These are phyloP conservation scores for Colletotrichum musae DNA, from an alignment of 2,329 filamentous ascomycete genomes.

Conservation along the genomic window DNA sequence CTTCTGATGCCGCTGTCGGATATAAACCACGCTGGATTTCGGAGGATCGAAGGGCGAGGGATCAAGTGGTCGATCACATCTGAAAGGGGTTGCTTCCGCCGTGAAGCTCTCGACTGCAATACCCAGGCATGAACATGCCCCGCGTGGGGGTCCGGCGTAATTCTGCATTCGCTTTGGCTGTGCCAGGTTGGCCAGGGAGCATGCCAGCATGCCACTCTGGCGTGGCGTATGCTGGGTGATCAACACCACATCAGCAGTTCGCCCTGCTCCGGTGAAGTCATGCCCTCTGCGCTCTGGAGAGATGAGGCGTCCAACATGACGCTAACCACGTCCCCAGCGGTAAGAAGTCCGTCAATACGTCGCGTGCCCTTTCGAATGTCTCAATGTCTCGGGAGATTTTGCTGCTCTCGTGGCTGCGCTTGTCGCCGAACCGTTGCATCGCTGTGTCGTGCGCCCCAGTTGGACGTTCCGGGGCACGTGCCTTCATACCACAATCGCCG, in stretches of 20 bases:
- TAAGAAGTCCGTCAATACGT: constrained; percentile 11
- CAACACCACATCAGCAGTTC: constrained; percentile 28
- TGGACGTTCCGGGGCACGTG: neutral
- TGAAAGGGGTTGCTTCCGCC: constrained; percentile 38
- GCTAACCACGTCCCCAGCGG: constrained; percentile 21
- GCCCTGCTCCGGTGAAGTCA: constrained; percentile 33
- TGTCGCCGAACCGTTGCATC: neutral
- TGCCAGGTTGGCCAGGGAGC: constrained; percentile 25
- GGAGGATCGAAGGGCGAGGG: constrained; percentile 26
- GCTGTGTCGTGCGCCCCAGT: neutral
- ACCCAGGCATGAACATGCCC: constrained; percentile 36
- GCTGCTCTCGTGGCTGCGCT: neutral
- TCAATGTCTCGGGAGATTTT: constrained; percentile 1
- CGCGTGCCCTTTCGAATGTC: constrained; percentile 11
- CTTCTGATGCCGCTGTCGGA: constrained; percentile 24
- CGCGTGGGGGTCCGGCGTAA: constrained; percentile 38
- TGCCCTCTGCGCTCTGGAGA: constrained; percentile 11
- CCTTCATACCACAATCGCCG: neutral
- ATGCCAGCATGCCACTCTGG: constrained; percentile 35
- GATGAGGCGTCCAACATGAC: constrained; percentile 22
- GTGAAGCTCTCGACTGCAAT: constrained; percentile 22
- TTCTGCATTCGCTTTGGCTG: constrained; percentile 20
- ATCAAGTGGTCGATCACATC: constrained; percentile 33
- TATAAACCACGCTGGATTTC: constrained; percentile 32
- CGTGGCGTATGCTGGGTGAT: constrained; percentile 30